Evolutionary conservation across 441 rosid species (phyloP), one percentile per base, ranked within the genome.

Genomic region (Erysimum cheiri): DNA sequence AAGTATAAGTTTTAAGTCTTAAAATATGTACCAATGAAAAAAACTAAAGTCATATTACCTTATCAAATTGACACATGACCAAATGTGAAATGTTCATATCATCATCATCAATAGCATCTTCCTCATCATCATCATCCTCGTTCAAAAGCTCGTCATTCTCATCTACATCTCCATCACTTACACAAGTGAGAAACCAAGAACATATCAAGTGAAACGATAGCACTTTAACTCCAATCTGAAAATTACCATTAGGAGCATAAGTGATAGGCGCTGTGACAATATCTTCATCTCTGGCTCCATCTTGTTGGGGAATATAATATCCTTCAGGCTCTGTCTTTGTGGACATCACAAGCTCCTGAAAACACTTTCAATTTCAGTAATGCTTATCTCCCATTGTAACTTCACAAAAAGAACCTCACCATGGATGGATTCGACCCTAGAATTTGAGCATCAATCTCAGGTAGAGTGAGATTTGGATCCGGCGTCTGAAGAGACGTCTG

Each of bases 11-110:
- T 46, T 39, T 0, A 9, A 37, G 9, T 28, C 29, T 54, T 24
- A 43, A n/a, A 15, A n/a, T 9, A 11, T 22, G 47, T 3, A 40
- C 8, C 32, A 53, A 6, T 11, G 24, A n/a, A n/a, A n/a, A n/a
- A 47, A 47, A 6, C 12, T 12, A 3, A 8, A 24, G 15, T 28
- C 31, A 36, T 0, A 6, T 54, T 64, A 71, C 72, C 6, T 14
- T 11, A 40, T 49, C 54, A 50, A 65, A 73, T 19, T 40, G 77
- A 50, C 72, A 73, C 61, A 66, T 14, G 33, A 58, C 65, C 33
- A 65, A 19, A 59, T 72, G 66, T 0, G 28, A 41, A 39, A 47
- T 64, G 15, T n/a, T 19, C 13, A 2, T 19, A 33, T 49, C 19
- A 28, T 64, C n/a, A 13, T 71, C 64, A 8, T 57, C 46, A 11